Conservation (phyloP, 257 asterid species). For the Penstemon eatonii region DNA sequence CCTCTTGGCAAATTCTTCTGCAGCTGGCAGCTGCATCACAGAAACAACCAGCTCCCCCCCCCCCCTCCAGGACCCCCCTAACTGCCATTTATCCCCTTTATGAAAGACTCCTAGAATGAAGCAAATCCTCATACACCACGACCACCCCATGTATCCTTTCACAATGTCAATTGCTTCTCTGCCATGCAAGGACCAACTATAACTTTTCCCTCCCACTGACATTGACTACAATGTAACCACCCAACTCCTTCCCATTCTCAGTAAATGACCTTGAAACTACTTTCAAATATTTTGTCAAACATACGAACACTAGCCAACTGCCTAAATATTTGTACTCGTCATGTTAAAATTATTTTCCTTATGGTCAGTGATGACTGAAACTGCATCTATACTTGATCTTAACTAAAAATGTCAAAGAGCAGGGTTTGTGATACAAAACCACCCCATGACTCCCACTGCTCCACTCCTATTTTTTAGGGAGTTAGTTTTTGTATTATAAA, state of each 20-base stretch:
- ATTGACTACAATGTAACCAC: constrained; percentile 7
- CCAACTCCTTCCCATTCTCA: background rate
- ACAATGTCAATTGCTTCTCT: background rate
- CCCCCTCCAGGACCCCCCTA: background rate
- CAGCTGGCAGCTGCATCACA: background rate
- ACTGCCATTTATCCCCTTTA: constrained; percentile 7
- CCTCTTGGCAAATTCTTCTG: constrained; percentile 2
- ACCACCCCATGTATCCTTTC: background rate
- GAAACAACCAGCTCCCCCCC: no score
- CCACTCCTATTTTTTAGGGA: no score
- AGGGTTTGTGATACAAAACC: no score
- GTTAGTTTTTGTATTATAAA: no score
- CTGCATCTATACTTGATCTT: constrained; percentile 1
- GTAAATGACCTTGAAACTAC: background rate
- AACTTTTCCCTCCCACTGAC: background rate
- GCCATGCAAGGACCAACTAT: background rate
- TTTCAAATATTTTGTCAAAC: background rate
- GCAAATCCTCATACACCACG: constrained; percentile 8
- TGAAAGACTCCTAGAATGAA: background rate
- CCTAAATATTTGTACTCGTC: background rate
- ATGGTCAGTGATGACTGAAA: background rate
- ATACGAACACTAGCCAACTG: background rate
- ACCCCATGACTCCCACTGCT: no score
- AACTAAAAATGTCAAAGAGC: background rate
- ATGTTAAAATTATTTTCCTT: background rate